Evolutionary conservation across 306 rosid genomes (phyloP), one percentile per base, ranked within the genome.

Genomic region (Erythrophleum fordii): DNA sequence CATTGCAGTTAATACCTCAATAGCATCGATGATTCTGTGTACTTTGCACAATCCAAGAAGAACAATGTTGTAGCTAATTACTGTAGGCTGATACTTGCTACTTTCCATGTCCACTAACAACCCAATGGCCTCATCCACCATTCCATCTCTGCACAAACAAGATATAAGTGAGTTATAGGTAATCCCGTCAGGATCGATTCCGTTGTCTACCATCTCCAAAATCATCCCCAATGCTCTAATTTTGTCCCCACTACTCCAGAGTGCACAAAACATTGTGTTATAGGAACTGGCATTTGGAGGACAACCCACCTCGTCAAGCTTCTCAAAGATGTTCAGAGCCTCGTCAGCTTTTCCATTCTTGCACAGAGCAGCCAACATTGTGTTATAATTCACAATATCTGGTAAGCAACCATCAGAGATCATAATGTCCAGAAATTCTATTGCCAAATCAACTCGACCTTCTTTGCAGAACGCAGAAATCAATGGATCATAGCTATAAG

Each of bases 271-370:
- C 89, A 93, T 76, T n/a, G 93, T 93, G 85, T 93, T 93, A 78
- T 95, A 95, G 8, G 97, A 91, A 77, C 93, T 87, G 81, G 79
- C 95, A 80, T 87, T 87, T 58, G 99, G 97, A 71, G 99, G 90
- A 67, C 95, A 93, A 29, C 94, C 97, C 44, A 91, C 86, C 75
- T 87, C 91, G 17, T 83, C 87, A 18, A 90, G 92, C 88, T 89
- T 91, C 79, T 88, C 79, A 12, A 95, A 93, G 79, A 95, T 86
- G 46, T 83, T 75, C 82, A 92, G 79, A 66, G 97, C 99, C 58
- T 82, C 87, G 39, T 89, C 87, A 55, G 90, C 85, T 18, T 84
- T 85, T 39, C 99, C 99, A 72, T 78, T 88, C 87, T 81, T 91
- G 83, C 97, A 93, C 53, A 93, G 69, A 25, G 93, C 80, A 12